These are phyloP conservation scores for Guadua angustifolia DNA, from an alignment of 176 grass and related monocot species.

Conservation along the genomic window DNA sequence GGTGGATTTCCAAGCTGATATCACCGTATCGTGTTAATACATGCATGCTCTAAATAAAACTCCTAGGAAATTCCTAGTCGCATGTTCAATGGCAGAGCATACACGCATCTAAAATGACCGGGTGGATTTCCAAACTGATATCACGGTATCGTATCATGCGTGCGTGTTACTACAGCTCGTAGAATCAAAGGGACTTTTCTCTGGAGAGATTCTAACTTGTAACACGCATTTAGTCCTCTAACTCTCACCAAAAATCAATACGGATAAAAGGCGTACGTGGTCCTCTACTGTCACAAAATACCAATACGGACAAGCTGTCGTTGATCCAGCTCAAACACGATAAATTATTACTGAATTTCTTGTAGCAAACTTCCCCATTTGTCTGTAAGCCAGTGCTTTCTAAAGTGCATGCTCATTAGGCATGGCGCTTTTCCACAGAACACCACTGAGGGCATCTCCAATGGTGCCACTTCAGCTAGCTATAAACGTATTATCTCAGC, in stretches of 20 bases:
- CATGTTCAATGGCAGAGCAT: background rate
- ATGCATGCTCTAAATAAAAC: too few species aligned
- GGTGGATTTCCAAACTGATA: background rate
- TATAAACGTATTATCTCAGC: too few species aligned
- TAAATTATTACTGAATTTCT: background rate
- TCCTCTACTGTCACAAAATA: background rate
- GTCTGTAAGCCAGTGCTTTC: background rate
- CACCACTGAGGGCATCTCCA: too few species aligned
- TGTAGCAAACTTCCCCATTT: background rate
- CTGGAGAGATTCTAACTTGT: constrained; percentile 3
- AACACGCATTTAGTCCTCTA: constrained; percentile 15
- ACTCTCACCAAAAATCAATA: constrained; percentile 17
- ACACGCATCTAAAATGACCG: background rate
- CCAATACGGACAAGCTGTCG: background rate
- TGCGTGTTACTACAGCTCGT: background rate
- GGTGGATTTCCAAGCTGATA: background rate
- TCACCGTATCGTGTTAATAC: background rate
- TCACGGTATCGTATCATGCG: constrained; percentile 10
- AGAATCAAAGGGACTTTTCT: constrained; percentile 23
- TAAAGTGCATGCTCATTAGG: background rate
- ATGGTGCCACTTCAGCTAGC: too few species aligned
- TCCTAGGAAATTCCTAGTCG: too few species aligned
- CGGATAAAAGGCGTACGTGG: constrained; percentile 9
- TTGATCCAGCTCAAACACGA: background rate
- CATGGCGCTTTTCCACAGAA: background rate